phyloP scores from a whole-genome alignment of 495 filamentous ascomycete species.

The Penicillium bialowiezense region DNA sequence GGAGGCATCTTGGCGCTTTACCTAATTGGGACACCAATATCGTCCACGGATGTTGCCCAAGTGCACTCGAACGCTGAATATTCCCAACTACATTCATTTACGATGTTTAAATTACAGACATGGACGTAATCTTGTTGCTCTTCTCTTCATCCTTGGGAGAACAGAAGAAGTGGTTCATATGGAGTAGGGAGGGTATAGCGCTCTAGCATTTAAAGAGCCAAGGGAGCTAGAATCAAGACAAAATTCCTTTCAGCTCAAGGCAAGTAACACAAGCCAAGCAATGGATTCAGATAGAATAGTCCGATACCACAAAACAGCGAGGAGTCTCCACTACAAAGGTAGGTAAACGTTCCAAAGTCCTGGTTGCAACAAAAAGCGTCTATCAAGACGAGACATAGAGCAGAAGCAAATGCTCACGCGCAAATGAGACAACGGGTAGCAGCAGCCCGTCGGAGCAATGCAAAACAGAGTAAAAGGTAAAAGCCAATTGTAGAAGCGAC shows the following conservation, averaged over 20 bases:
- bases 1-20: slow-evolving; percentile 31
- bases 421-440: slow-evolving; percentile 7
- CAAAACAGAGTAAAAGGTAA: slow-evolving; percentile 1
- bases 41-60: too few relatives aligned
- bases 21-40: slow-evolving; percentile 28
- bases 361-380: slow-evolving; percentile 3
- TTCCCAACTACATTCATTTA: too few relatives aligned
- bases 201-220: slow-evolving; percentile 1
- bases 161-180: slow-evolving; percentile 11
- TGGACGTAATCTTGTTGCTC: not conserved
- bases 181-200: not conserved
- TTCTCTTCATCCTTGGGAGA: not conserved
- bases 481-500: slow-evolving; percentile 25
- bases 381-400: slow-evolving; percentile 6
- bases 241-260: not conserved
- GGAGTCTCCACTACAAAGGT: slow-evolving; percentile 1
- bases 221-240: not conserved
- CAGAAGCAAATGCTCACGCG: not conserved
- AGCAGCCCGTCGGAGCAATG: slow-evolving; percentile 16
- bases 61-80: too few relatives aligned
- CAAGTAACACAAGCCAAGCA: not conserved
- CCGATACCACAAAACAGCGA: not conserved
- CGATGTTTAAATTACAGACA: too few relatives aligned
- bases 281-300: slow-evolving; percentile 5
- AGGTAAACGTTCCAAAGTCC: not conserved